Evolutionary conservation across 768 basidiomycete species (phyloP).

Genomic region (Tulasnella calospora): DNA sequence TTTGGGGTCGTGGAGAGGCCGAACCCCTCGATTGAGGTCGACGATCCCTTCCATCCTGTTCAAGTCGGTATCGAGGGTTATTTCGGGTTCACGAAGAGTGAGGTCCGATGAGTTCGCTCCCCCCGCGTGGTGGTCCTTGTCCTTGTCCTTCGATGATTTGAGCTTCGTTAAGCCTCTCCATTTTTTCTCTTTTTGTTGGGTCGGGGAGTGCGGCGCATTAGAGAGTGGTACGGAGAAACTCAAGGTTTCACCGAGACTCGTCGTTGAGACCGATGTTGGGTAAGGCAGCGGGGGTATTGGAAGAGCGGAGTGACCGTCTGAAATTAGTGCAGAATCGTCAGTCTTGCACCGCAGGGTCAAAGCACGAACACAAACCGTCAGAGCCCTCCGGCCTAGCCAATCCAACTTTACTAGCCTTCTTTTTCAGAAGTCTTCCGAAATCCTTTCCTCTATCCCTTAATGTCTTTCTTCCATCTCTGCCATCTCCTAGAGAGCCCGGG

Average conservation of each 20-base stretch:
- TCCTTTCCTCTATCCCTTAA: conserved; percentile 19
- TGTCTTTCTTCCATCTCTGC: neutral
- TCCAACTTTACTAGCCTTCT: conserved; percentile 16
- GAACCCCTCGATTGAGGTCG: conserved; percentile 39
- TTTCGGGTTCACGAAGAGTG: conserved; percentile 29
- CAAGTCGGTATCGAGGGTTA: conserved; percentile 61
- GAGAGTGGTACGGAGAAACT: neutral
- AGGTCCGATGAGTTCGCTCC: neutral
- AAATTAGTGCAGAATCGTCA: neutral
- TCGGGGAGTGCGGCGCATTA: conserved; percentile 6
- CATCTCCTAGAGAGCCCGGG: neutral
- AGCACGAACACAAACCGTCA: conserved; percentile 3
- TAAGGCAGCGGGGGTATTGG: conserved; percentile 11
- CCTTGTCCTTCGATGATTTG: conserved; percentile 9
- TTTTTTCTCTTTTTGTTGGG: conserved; percentile 16
- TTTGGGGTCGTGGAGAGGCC: conserved; percentile 10
- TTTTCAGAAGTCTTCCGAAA: conserved; percentile 11
- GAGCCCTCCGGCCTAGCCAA: neutral
- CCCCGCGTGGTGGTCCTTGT: neutral
- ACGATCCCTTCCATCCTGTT: conserved; percentile 81
- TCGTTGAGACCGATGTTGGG: neutral
- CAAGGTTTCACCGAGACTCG: neutral
- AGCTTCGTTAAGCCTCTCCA: neutral
- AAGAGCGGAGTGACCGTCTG: conserved; percentile 11
- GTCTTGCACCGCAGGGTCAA: neutral